Evolutionary conservation across 202 grass and related monocot species (phyloP), one percentile per base, ranked within the genome.

Genomic region (Saccharum hybrid): DNA sequence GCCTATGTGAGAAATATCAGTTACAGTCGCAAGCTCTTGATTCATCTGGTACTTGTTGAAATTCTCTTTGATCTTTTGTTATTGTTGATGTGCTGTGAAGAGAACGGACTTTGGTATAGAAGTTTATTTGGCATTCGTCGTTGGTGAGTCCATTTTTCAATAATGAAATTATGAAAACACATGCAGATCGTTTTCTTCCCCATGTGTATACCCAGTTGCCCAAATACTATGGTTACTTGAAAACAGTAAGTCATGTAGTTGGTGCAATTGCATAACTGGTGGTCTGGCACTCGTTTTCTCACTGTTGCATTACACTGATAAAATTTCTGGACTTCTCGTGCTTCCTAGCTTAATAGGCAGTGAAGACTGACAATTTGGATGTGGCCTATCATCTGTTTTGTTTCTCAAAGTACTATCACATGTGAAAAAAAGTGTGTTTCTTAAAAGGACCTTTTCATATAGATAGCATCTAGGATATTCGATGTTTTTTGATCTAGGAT

Each of bases 231-330:
- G 69, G 18, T 3, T 74, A 30, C 1, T 0, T 63, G 48, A 34
- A n/a, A 81, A 43, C 30, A 18, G 6, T 33, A 26, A 68, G 39
- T 71, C 38, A n/a, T 36, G 38, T 63, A 63, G 41, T 64, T 82
- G 41, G 38, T 72, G 37, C 39, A 61, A 82, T 57, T 82, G 56
- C 18, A 16, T 63, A 62, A 64, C 26, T 23, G 68, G 39, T 11
- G 18, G 10, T 37, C 37, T 23, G 68, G 54, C 6, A 30, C 23
- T 63, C 5, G 7, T 80, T 66, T 18, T 68, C 15, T 10, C 8
- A 28, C 42, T 81, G 5, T 37, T 54, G 31, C 28, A 36, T 70
- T 82, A 41, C 42, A 77, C 76, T 28, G 48, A 48, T 86, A 10
- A 81, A 51, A 1, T 87, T 7, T 28, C 22, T 30, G 49, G 5